Evolutionary conservation across 2,329 filamentous ascomycete genomes (phyloP), one percentile per base, ranked within the genome.

Genomic region (Fusarium chlamydosporum): DNA sequence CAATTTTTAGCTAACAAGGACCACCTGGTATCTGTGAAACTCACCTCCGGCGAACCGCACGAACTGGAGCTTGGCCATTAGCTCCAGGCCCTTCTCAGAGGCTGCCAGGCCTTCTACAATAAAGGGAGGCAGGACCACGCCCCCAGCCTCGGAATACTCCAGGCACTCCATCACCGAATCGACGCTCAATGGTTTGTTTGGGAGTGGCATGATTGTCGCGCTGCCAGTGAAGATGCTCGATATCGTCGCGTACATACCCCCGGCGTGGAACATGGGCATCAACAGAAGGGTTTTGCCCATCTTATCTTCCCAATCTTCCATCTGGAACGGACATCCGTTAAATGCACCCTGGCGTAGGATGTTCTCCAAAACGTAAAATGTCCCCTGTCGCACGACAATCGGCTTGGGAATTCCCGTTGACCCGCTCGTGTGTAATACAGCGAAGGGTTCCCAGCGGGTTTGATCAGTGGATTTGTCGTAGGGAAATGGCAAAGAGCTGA

Each of bases 231-330:
- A 35, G 1, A 63, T 43, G 0, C 31, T 23, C 0, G 16, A 0
- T 1, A 63, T 12, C 4, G 27, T 33, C 3, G 29, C 12, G 16
- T 31, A 35, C 4, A 61, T n/a, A 5, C 58, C 60, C 10, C 33
- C 58, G 1, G 12, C 60, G 13, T 63, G 60, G 5, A 57, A 63
- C 60, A 63, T 43, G 0, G 60, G 60, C 60, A 63, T 48, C 0
- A 37, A 23, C 0, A 57, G 1, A 0, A 63, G n/a, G 12, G 43
- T 4, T 2, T 42, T 63, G 0, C 2, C 29, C 1, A 31, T 26
- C 4, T 31, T 15, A 0, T 29, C 4, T 4, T 7, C 26, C 58
- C 50, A 63, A 10, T 34, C 20, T 0, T 10, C 8, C 2, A 50
- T 6, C 0, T 8, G 2, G 15, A 38, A 50, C 0, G 18, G 6